Base-by-base conservation (phyloP, 2,329 filamentous ascomycete genomes). In the Ceratocystis cubensis region DNA sequence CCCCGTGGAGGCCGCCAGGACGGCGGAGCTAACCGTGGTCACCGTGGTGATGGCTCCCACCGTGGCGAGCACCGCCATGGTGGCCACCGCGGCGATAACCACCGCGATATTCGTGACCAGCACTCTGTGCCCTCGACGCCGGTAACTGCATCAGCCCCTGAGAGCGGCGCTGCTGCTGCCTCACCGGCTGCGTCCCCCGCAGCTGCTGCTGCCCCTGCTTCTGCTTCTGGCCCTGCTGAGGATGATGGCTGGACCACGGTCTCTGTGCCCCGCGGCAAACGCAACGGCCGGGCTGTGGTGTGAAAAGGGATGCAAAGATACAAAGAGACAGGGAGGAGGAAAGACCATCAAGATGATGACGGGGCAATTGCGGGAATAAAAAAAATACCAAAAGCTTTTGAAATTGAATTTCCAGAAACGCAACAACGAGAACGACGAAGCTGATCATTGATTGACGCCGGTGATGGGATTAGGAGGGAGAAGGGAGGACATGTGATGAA, bases 241-340 rank as follows among this genome's bases (percentile, higher is more conserved):
- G 83, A 84, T 46, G 84, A 87, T 73, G 84, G 84, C 70, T 87
- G 84, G 84, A 85, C 82, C 69, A 87, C 82, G 30, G 84, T 85
- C 65, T 69, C 75, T 64, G 69, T 68, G 65, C 56, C 66, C 65
- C 70, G 70, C 44, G 69, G 70, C 63, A 71, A 53, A 37, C 68
- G 59, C 45, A 62, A 56, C 28, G 56, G 62, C 17, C 65, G 65
- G 56, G 46, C 65, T 45, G 33, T 65, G 33, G 61, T 61, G 28
- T 64, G 59, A 65, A 68, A 56, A 57, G 53, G 30, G 28, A 33
- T 45, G 25, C 1, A 15, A 8, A n/a, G 53, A 33, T n/a, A 3
- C 37, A 41, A 41, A 41, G 37, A 13, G 8, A 41, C 37, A 41
- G 28, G 53, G 28, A 59, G 25, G 53, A 17, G 22, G 28, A 25